phyloP scores from a whole-genome alignment of 2,329 filamentous ascomycete genomes.

The Aspergillus versicolor region DNA sequence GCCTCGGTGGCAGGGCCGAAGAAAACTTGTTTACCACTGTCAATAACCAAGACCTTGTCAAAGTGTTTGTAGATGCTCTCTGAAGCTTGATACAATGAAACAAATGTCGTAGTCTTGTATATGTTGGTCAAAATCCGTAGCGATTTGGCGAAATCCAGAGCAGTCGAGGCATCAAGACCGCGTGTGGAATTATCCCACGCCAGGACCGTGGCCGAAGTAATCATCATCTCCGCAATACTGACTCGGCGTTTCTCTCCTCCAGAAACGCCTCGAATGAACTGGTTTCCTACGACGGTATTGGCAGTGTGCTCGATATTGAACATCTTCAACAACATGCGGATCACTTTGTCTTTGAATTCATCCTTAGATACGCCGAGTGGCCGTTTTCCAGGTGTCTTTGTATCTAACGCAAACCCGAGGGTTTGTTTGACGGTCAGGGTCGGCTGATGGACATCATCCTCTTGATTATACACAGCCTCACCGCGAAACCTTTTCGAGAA shows the following conservation, averaged over 20 bases:
- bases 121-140: conserved; percentile 79
- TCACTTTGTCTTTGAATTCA: conserved; percentile 74
- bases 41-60: conserved; percentile 81
- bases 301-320: conserved; percentile 90
- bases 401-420: conserved; percentile 78
- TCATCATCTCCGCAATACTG: conserved; percentile 79
- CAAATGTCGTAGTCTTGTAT: conserved; percentile 79
- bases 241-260: conserved; percentile 79
- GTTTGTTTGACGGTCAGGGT: conserved; percentile 88
- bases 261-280: conserved; percentile 75
- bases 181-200: conserved; percentile 76
- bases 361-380: conserved; percentile 69
- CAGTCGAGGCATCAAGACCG: conserved; percentile 67
- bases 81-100: conserved; percentile 81
- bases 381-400: conserved; percentile 78
- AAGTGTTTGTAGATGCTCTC: conserved; percentile 78
- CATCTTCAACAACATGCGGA: conserved; percentile 77
- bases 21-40: conserved; percentile 67
- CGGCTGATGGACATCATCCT: conserved; percentile 82
- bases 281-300: conserved; percentile 80
- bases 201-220: conserved; percentile 68
- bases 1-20: conserved; percentile 70
- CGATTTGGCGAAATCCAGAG: conserved; percentile 66
- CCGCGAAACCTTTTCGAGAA: conserved; percentile 49
- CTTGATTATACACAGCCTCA: conserved; percentile 71